A percentile compares a stretch with the other conserved stretches of the same genome.
phyloP scores from a whole-genome alignment of 1,284 basidiomycete genomes.

The Fomitopsis schrenkii region DNA sequence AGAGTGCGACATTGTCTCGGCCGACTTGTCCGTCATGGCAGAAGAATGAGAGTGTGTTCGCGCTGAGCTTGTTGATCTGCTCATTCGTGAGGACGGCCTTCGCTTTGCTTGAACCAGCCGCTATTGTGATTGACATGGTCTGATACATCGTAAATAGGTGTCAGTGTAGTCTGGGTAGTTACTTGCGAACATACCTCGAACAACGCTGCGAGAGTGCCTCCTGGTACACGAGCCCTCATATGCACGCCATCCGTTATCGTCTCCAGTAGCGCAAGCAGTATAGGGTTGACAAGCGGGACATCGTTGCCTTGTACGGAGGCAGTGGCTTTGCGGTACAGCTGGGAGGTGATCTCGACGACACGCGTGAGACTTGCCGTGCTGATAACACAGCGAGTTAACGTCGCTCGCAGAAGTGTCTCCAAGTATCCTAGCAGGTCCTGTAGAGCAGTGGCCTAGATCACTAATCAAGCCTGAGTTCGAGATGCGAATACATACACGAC shows the following conservation, averaged over 20 bases:
- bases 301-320: constrained; percentile 18
- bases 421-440: constrained; percentile 56
- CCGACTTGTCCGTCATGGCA: constrained; percentile 44
- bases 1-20: constrained; percentile 33
- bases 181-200: constrained; percentile 39
- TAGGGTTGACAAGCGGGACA: constrained; percentile 30
- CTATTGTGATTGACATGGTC: constrained; percentile 16
- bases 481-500: constrained; percentile 38
- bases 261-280: constrained; percentile 50
- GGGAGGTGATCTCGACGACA: constrained; percentile 46
- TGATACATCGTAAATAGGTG: constrained; percentile 7
- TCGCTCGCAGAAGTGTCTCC: constrained; percentile 54
- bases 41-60: constrained; percentile 49
- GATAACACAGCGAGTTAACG: constrained; percentile 48
- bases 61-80: constrained; percentile 37
- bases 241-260: constrained; percentile 50
- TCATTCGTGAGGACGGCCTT: constrained; percentile 16
- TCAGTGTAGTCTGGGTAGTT: constrained; percentile 11
- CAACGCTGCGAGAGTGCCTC: constrained; percentile 45
- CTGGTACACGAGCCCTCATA: constrained; percentile 46
- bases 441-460: not conserved
- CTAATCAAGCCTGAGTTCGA: not conserved
- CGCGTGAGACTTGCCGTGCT: constrained; percentile 40
- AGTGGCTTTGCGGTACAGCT: constrained; percentile 30
- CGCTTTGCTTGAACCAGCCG: constrained; percentile 7